Conservation (phyloP, 1,284 basidiomycete genomes). For the Trametes polyzona region DNA sequence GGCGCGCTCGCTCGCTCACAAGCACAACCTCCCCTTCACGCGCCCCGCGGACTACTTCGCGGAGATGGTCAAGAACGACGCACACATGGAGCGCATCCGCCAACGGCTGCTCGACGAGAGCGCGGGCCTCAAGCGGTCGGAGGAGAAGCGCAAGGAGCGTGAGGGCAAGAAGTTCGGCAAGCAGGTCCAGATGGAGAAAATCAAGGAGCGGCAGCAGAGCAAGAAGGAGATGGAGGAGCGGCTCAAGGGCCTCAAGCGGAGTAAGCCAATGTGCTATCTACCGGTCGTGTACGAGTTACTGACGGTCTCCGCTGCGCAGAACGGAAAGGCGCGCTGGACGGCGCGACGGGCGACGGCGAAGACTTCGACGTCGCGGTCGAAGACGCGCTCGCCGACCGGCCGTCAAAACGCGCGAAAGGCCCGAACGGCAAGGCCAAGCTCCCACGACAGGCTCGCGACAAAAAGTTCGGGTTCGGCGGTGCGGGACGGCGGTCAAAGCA, state of each 20-base stretch:
- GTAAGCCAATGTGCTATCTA: constrained; percentile 49
- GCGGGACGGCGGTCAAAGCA: constrained; percentile 72
- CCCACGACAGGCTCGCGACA: constrained; percentile 70
- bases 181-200: constrained; percentile 90
- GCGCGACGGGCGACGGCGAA: constrained; percentile 67
- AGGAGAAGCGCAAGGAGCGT: constrained; percentile 90
- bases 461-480: constrained; percentile 83
- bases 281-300: not conserved
- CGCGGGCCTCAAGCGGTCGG: constrained; percentile 88
- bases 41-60: constrained; percentile 97
- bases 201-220: constrained; percentile 72
- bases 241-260: constrained; percentile 85
- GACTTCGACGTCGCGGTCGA: constrained; percentile 87
- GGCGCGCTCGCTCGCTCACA: constrained; percentile 75
- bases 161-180: constrained; percentile 99
- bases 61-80: constrained; percentile 98
- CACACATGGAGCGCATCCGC: constrained; percentile 97
- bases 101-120: constrained; percentile 89
- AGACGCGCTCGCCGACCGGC: constrained; percentile 80
- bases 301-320: constrained; percentile 47
- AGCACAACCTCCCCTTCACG: constrained; percentile 84
- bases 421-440: constrained; percentile 45
- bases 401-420: constrained; percentile 60
- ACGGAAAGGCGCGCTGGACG: constrained; percentile 83
- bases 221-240: constrained; percentile 88